Evolutionary conservation across 768 basidiomycete genomes (phyloP).

Genomic region (Leccinum barrowsii): DNA sequence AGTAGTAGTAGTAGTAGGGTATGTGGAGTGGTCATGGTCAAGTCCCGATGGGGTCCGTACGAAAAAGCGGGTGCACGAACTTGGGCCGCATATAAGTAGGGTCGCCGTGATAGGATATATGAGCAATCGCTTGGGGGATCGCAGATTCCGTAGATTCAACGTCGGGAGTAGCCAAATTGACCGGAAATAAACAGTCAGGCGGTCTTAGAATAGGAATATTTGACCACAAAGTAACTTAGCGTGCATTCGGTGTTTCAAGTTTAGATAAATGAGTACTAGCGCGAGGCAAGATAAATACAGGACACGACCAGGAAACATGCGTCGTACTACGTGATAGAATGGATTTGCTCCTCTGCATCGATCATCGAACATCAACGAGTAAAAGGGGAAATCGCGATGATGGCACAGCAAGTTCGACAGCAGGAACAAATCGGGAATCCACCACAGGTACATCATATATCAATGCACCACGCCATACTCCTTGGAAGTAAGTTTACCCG

Average conservation of each 20-base stretch:
- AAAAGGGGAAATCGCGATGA: slow-evolving; percentile 76
- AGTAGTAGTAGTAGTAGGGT: neutral
- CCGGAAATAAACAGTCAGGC: slow-evolving; percentile 9
- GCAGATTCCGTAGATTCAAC: slow-evolving; percentile 18
- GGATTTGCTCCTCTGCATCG: slow-evolving; percentile 13
- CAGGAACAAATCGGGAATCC: slow-evolving; percentile 54
- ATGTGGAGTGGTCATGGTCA: slow-evolving; percentile 8
- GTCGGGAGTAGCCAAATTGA: slow-evolving; percentile 1
- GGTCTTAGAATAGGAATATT: slow-evolving; percentile 14
- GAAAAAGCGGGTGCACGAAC: slow-evolving; percentile 4
- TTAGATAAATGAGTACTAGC: slow-evolving; percentile 31
- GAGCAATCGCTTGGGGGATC: slow-evolving; percentile 7
- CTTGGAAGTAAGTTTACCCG: slow-evolving; percentile 17
- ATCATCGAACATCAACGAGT: slow-evolving; percentile 46
- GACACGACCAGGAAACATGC: slow-evolving; percentile 12
- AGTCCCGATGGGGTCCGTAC: slow-evolving; percentile 4
- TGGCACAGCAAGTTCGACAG: slow-evolving; percentile 64
- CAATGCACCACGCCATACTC: slow-evolving; percentile 38
- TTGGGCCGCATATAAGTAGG: slow-evolving; percentile 1
- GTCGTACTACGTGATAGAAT: slow-evolving; percentile 15
- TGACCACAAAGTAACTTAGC: slow-evolving; percentile 4
- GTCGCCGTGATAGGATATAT: slow-evolving; percentile 28
- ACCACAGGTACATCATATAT: slow-evolving; percentile 49
- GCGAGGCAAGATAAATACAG: slow-evolving; percentile 18
- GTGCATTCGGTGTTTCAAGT: slow-evolving; percentile 23